Evolutionary conservation across 2,329 filamentous ascomycete species (phyloP), one percentile per base, ranked within the genome.

Genomic region (Phaeoacremonium minimum): DNA sequence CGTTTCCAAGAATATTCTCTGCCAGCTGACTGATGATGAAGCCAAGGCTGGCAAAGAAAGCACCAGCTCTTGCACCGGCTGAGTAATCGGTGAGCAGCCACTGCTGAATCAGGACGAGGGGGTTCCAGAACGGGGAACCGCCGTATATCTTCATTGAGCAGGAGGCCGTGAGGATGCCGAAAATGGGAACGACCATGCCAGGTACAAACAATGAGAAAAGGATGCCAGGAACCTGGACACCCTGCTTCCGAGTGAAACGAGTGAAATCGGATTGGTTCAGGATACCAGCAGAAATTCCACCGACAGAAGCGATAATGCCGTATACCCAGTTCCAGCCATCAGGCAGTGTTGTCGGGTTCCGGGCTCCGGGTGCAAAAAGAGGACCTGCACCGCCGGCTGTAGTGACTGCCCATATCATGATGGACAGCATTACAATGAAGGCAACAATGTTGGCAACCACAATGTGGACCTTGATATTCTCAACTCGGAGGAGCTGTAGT

Each of bases 1-100:
- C 61, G 45, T 76, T 77, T 35, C 67, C 57, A 28, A 70, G 59
- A 9, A 61, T 56, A 42, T 66, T 64, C 44, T 69, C 63, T 5
- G 62, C 67, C 15, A 73, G 53, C 44, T 71, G 67, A 9, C 59
- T 65, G 2, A 66, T 53, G 2, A 70, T 57, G 3, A 72, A 52
- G 1, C 63, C 67, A 7, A 64, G 44, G 4, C 63, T 61, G 15
- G 63, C 63, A 46, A 74, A 72, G 48, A 71, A 69, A 4, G 61
- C 61, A 1, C 55, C 66, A 2, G 67, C 66, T 4, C 69, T 56
- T 2, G 61, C 50, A 32, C 49, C 48, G 12, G 36, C 28, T 28
- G 22, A 35, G 5, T 40, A 36, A 13, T 35, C 18, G 17, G 36
- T 36, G 16, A 36, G 33, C 22, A 40, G 37, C 37, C 37, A 40